Conservation (phyloP, 2,329 filamentous ascomycete genomes). For the Capronia americana region DNA sequence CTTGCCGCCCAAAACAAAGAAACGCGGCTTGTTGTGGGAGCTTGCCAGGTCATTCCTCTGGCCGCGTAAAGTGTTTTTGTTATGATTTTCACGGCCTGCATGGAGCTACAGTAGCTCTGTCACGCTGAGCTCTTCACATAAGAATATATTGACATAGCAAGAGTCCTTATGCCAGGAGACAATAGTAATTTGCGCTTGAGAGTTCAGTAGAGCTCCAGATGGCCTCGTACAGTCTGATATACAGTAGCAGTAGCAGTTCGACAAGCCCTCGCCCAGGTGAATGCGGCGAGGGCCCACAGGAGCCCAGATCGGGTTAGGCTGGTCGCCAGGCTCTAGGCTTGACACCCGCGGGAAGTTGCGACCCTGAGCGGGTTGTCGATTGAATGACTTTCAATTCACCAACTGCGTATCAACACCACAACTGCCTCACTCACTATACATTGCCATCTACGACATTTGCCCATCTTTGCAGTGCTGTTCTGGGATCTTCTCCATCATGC, state of each 20-base stretch:
- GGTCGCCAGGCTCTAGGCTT: not conserved
- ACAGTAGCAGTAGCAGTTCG: not conserved
- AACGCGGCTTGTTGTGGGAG: constrained; percentile 16
- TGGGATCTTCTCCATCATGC: constrained; percentile 11
- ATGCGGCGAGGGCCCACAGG: not conserved
- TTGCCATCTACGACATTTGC: constrained; percentile 20
- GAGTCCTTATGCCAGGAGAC: not conserved
- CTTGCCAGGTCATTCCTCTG: constrained; percentile 19
- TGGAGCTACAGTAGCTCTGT: constrained; percentile 2
- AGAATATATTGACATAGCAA: not conserved
- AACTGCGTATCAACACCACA: constrained; percentile 14
- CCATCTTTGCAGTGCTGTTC: constrained; percentile 1
- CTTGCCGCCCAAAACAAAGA: constrained; percentile 23
- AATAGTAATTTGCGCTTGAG: not conserved
- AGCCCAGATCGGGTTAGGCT: not conserved
- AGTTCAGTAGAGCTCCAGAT: not conserved
- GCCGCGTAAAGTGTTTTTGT: constrained; percentile 38
- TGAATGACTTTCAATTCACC: constrained; percentile 11
- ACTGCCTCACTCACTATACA: not conserved
- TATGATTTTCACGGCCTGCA: constrained; percentile 20
- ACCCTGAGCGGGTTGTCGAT: not conserved
- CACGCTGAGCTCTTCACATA: not conserved
- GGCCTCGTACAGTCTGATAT: not conserved
- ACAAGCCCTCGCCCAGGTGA: not conserved
- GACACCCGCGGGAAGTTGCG: not conserved